phyloP scores from a whole-genome alignment of 257 asterid species.

The Solanum microdontum region DNA sequence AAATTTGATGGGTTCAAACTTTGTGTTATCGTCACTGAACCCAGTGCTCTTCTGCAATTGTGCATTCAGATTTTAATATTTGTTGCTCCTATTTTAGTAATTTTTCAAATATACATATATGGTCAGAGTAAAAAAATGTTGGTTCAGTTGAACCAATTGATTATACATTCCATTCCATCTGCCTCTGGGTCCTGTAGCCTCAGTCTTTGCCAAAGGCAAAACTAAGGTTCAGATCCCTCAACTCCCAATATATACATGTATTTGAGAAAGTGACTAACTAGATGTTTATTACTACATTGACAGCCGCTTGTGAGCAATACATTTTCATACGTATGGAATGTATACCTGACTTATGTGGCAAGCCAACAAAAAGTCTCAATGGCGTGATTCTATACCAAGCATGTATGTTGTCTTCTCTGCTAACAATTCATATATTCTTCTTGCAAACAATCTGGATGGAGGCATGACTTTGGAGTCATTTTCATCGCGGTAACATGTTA shows the following conservation, averaged over 20 bases:
- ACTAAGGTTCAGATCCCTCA: background rate
- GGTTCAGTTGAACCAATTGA: background rate
- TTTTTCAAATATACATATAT: background rate
- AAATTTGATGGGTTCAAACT: background rate
- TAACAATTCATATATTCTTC: background rate
- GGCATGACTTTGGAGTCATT: background rate
- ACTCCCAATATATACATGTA: background rate
- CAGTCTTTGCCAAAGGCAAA: background rate
- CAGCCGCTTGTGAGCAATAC: constrained; percentile 85
- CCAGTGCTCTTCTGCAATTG: background rate
- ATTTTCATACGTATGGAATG: constrained; percentile 72
- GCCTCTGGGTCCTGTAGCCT: background rate
- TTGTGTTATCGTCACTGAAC: background rate
- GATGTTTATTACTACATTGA: constrained; percentile 2
- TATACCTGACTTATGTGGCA: constrained; percentile 80
- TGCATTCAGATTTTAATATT: background rate
- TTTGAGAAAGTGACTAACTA: background rate
- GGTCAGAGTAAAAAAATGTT: background rate
- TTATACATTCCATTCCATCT: background rate
- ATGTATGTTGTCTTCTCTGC: background rate
- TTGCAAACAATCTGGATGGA: background rate
- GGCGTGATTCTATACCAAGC: constrained; percentile 7
- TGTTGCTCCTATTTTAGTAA: background rate
- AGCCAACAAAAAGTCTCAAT: constrained; percentile 40
- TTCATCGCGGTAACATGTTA: background rate